Percentiles rank a stretch among this genome's conserved stretches.
These are phyloP conservation scores for Fusarium ambrosium DNA, from an alignment of 2,329 filamentous ascomycete species.

Conservation along the genomic window DNA sequence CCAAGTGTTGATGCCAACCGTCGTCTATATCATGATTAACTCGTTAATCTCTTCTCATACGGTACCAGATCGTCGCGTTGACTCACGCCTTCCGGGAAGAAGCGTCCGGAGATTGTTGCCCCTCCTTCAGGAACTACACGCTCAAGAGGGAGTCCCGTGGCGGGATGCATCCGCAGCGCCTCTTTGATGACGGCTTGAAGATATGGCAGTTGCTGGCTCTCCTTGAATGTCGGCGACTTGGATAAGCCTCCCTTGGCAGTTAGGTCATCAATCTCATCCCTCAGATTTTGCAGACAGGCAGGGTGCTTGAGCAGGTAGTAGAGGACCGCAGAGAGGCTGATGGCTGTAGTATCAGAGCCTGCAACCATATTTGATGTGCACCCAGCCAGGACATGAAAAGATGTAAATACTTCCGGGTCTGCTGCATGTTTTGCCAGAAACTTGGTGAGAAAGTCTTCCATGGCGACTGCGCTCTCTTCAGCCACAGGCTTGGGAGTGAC, in stretches of 20 bases:
- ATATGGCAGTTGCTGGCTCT: constrained; percentile 39
- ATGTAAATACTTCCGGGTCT: constrained; percentile 24
- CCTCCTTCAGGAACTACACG: constrained; percentile 39
- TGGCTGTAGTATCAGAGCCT: constrained; percentile 42
- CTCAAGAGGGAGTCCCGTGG: constrained; percentile 35
- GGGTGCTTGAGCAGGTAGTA: constrained; percentile 37
- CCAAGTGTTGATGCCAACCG: constrained; percentile 42
- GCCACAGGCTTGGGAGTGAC: constrained; percentile 23
- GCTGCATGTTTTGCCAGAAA: constrained; percentile 37
- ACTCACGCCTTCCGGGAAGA: constrained; percentile 39
- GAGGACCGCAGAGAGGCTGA: constrained; percentile 37
- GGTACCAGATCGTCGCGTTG: too few species aligned
- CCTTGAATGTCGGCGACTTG: constrained; percentile 23
- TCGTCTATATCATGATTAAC: constrained; percentile 10
- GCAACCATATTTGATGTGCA: constrained; percentile 43
- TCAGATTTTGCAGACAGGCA: constrained; percentile 9
- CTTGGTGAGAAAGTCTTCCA: constrained; percentile 42
- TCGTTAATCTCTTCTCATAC: not conserved
- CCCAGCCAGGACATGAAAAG: constrained; percentile 36
- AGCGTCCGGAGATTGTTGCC: constrained; percentile 24
- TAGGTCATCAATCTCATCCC: constrained; percentile 17
- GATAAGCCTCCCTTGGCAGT: constrained; percentile 14
- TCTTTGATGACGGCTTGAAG: constrained; percentile 42
- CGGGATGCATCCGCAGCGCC: constrained; percentile 39
- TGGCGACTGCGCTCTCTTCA: constrained; percentile 7